Conservation (phyloP, 1,284 basidiomycete genomes). For the Uromyces viciae-fabae region DNA sequence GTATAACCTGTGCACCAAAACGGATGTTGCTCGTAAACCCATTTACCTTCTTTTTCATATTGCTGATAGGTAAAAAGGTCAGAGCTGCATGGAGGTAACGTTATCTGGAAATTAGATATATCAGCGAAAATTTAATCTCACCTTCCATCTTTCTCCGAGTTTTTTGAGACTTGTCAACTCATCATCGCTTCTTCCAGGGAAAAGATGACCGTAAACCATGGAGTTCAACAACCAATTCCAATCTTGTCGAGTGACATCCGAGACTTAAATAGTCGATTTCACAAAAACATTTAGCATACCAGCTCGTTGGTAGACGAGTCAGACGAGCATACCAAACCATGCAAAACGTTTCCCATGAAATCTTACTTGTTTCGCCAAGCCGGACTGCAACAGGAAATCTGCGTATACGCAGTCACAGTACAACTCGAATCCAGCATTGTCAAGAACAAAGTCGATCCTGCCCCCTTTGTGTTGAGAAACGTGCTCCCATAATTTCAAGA, state of each 20-base stretch:
- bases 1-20: slow-evolving; percentile 88
- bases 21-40: slow-evolving; percentile 93
- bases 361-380: slow-evolving; percentile 75
- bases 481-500: slow-evolving; percentile 74
- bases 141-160: slow-evolving; percentile 87
- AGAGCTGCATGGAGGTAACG: not conserved
- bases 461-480: slow-evolving; percentile 71
- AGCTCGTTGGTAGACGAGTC: not conserved
- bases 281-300: not conserved
- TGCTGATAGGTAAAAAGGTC: slow-evolving; percentile 58
- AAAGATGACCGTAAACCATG: slow-evolving; percentile 81
- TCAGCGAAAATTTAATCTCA: slow-evolving; percentile 51
- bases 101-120: slow-evolving; percentile 20
- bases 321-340: slow-evolving; percentile 6
- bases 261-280: slow-evolving; percentile 56
- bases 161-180: slow-evolving; percentile 77
- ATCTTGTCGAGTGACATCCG: slow-evolving; percentile 93
- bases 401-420: slow-evolving; percentile 96
- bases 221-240: slow-evolving; percentile 84
- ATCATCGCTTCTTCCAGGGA: slow-evolving; percentile 71
- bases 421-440: slow-evolving; percentile 88
- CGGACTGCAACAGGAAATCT: slow-evolving; percentile 87
- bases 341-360: slow-evolving; percentile 74
- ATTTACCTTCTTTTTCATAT: slow-evolving; percentile 89
- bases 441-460: slow-evolving; percentile 76